These are phyloP conservation scores for Drosera spatulata DNA, from an alignment of 179 eudicot genomes.

Conservation along the genomic window DNA sequence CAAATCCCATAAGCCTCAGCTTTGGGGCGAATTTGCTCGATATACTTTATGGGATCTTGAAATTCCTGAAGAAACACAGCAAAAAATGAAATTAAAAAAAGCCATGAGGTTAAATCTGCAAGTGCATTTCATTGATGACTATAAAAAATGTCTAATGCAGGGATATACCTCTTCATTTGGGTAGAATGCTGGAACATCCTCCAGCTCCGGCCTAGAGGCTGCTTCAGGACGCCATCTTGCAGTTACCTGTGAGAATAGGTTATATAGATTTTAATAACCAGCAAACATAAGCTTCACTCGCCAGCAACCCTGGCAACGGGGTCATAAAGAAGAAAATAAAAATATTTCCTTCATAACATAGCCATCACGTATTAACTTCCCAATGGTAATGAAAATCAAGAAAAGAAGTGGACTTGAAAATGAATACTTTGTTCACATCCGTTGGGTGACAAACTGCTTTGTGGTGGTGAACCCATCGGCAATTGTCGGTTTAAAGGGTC, in stretches of 20 bases:
- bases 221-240: conserved; percentile 89
- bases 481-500: too few species aligned
- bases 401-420: not conserved
- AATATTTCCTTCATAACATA: too few species aligned
- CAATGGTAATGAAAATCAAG: too few species aligned
- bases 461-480: too few species aligned
- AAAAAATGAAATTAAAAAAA: conserved; percentile 1
- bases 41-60: conserved; percentile 69
- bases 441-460: too few species aligned
- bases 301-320: too few species aligned
- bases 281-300: not conserved
- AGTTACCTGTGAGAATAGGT: conserved; percentile 50
- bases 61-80: conserved; percentile 50
- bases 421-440: too few species aligned
- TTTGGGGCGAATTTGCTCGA: conserved; percentile 56
- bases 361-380: too few species aligned
- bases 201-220: conserved; percentile 62
- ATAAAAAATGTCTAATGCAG: conserved; percentile 2
- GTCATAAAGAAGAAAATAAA: too few species aligned
- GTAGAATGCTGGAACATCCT: conserved; percentile 84
- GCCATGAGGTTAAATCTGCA: not conserved
- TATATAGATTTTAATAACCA: not conserved
- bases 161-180: conserved; percentile 81
- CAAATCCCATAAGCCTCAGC: conserved; percentile 96
- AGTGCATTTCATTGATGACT: not conserved